phyloP scores from a whole-genome alignment of 176 grass and related monocot species.

The Triticum turgidum region DNA sequence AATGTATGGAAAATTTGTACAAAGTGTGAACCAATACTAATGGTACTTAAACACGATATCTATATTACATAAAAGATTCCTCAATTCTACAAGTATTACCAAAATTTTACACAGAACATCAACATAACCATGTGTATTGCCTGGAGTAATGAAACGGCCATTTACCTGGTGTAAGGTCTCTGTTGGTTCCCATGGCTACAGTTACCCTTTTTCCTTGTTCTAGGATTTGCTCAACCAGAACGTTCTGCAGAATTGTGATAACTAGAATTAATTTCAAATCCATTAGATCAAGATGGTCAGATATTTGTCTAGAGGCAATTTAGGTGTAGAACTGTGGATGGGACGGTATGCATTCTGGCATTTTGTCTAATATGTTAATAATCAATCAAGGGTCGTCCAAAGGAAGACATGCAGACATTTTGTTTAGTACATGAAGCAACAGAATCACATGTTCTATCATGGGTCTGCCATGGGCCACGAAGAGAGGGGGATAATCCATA shows the following conservation, averaged over 20 bases:
- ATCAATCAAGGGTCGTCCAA: not conserved
- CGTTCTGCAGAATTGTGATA: conserved; percentile 59
- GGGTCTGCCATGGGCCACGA: not conserved
- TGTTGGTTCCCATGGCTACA: conserved; percentile 81
- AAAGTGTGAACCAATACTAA: conserved; percentile 12
- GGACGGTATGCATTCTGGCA: not conserved
- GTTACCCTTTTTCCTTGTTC: conserved; percentile 87
- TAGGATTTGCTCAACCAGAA: conserved; percentile 73
- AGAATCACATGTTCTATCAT: not conserved
- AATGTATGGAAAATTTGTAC: not conserved
- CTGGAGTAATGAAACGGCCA: conserved; percentile 6
- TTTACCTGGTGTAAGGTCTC: conserved; percentile 73
- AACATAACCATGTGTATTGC: not conserved
- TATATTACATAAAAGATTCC: conserved; percentile 8
- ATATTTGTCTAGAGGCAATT: conserved; percentile 10
- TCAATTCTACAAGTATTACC: conserved; percentile 1
- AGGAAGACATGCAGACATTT: not conserved
- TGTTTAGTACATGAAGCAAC: not conserved
- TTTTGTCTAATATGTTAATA: conserved; percentile 19
- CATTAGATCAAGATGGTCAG: conserved; percentile 2
- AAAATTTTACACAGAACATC: not conserved
- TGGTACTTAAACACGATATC: not conserved
- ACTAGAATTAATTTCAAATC: conserved; percentile 21
- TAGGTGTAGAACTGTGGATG: not conserved
- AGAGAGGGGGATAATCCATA: not conserved